Evolutionary conservation across 2,329 filamentous ascomycete genomes (phyloP), one percentile per base, ranked within the genome.

Genomic region (Massarina eburnea): DNA sequence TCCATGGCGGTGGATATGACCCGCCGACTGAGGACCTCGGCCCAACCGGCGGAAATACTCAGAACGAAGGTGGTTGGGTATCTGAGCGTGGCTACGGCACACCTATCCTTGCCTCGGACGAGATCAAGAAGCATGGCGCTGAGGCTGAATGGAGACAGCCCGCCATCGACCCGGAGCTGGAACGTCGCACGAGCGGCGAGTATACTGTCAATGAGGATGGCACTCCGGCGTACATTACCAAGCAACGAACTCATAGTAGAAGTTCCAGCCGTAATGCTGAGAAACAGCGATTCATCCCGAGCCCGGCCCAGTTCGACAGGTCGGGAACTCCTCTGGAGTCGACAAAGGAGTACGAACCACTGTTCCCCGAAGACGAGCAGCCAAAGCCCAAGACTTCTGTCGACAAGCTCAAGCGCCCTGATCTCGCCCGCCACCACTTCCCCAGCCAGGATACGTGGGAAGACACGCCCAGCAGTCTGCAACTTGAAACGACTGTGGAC

Each of bases 371-470:
- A 32, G 74, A 83, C 12, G 79, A 94, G 45, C 72, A 78, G 19
- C 73, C 77, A 40, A 71, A 78, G 45, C 75, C 74, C 8, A 64
- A 78, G 39, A 76, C 76, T n/a, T 71, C 76, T 24, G 73, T 73
- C 24, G 77, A 83, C 47, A 78, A 78, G 52, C 74, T 83, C 55
- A 83, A 82, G 67, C 72, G 75, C 34, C 74, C 76, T 21, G 74
- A 72, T 41, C 66, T 76, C 46, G 72, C 73, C 41, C 67, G 73
- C 40, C 75, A 78, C 52, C 86, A 86, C 51, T 99, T 99, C 71
- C 94, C 94, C 1, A 96, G 91, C 69, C 88, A 91, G 67, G 94
- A 99, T 67, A 83, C 97, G 32, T 99, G 94, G 94, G 94, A 99
- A 73, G 95, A 99, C 68, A 86, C 90, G 0, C 94, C 95, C 3